Base-by-base conservation (phyloP, 257 asterid genomes). In the Anisodus acutangulus region DNA sequence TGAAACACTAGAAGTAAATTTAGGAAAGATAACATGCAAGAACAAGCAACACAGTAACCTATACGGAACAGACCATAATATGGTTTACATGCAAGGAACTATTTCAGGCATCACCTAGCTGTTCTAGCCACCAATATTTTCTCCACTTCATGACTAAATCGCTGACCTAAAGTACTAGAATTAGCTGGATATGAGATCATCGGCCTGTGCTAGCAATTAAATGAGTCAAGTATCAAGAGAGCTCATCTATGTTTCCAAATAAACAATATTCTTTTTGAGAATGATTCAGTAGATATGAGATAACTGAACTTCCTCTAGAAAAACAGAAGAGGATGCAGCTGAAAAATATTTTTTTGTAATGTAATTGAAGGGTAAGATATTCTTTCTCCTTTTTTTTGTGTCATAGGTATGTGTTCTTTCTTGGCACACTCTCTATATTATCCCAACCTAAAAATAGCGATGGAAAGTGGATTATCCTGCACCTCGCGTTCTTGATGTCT, bases 101-200 rank as follows among this genome's bases (percentile, higher is more conserved):
- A 41, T 4, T 17, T 16, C 35, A 43, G 22, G 57, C 55, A 70
- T 70, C 79, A 70, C 1, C 35, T 43, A 70, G 57, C 55, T 69
- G 11, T 43, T 70, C 6, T 41, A 43, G 55, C 55, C 79, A 17
- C 79, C 35, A 43, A 43, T 70, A 70, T 8, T 49, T 76, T 76
- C 2, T 76, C 62, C 22, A 12, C n/a, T 76, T 76, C 63, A 51
- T 22, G 81, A 76, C 19, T 12, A 76, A 49, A 49, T 49, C 2
- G 12, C 59, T 74, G 22, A 8, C 62, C 43, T 51, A 51, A 22
- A 76, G 63, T 62, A 76, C 45, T 51, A 26, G 62, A 26, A 49
- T 22, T 76, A 74, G 62, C 45, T 74, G 22, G 62, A 51, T 74
- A 74, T 49, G 81, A 22, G 43, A 74, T 49, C 81, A 19, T 49